phyloP scores from a whole-genome alignment of 495 filamentous ascomycete species.

The Sphaerosporella brunnea region DNA sequence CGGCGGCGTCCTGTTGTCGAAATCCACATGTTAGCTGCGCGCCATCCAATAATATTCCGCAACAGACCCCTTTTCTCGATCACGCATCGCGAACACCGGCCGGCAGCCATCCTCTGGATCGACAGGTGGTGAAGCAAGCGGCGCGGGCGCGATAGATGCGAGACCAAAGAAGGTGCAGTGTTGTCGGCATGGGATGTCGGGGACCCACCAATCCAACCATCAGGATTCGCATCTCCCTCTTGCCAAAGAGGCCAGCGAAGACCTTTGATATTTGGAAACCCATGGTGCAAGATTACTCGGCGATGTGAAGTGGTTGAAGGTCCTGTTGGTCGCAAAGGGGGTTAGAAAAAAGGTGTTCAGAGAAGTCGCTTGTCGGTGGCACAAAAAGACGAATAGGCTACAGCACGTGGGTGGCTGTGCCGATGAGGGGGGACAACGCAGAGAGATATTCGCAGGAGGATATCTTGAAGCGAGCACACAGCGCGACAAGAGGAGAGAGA shows the following conservation, averaged over 20 bases:
- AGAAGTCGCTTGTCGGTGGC: conserved; percentile 1
- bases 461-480: no score
- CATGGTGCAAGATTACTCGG: conserved; percentile 38
- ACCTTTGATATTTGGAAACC: conserved; percentile 87
- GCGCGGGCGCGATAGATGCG: not conserved
- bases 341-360: not conserved
- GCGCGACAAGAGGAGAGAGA: no score
- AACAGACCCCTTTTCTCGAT: conserved; percentile 10
- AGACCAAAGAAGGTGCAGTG: not conserved
- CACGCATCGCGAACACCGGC: not conserved
- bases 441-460: no score
- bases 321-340: not conserved
- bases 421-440: no score
- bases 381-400: no score
- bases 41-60: conserved; percentile 10
- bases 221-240: conserved; percentile 99
- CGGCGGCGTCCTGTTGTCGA: conserved; percentile 55
- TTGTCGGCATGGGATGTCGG: not conserved
- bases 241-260: conserved; percentile 87
- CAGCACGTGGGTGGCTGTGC: no score
- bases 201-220: conserved; percentile 71
- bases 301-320: conserved; percentile 29
- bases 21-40: conserved; percentile 10
- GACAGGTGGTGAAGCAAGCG: not conserved
- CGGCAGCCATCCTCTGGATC: not conserved